Base-by-base conservation (phyloP, 208 protist species). In the Vickermania ingenoplastis region DNA sequence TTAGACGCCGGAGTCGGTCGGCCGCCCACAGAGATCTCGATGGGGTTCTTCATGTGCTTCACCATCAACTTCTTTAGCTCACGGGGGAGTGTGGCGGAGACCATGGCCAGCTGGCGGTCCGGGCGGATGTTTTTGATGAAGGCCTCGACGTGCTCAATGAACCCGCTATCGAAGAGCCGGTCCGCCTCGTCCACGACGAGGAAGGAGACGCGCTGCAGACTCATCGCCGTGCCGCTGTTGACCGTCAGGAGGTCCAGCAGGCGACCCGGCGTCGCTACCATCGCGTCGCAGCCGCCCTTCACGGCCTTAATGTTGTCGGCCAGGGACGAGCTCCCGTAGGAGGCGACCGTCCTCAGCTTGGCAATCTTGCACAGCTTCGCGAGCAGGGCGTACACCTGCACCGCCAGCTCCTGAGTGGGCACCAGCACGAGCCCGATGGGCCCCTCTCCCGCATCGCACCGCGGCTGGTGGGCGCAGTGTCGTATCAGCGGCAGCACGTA, bases 171-270 rank as follows among this genome's bases (percentile, higher is more conserved):
- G 69, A 97, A 96, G 66, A 97, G 83, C 30, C 93, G 77, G 63
- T 97, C 95, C 0, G 93, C 95, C 63, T 97, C 95, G 77, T 97
- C 95, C 21, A 97, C 72, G 5, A 96, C 83, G 11, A 96, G 84
- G 51, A 95, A 95, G 17, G 90, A 88, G 0, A 78, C 72, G 31
- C 83, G 73, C 26, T 58, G 41, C 41, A 96, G 68, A 1, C 72
- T 73, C 58, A 93, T 74, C 13, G 74, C 73, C 11, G 59, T 57
- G 36, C 89, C 85, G 23, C 68, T 65, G 64, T 92, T 93, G 28
- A 89, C 78, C 14, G 86, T 92, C n/a, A 96, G 73, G 7, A 97
- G 58, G 75, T 96, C 91, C 17, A 95, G 69, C 52, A 95, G 65
- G 0, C 92, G 69, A 14, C 92, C 92, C 7, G 92, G 92, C 1